These are phyloP conservation scores for Citrus cavaleriei DNA, from an alignment of 345 rosid species.

Conservation along the genomic window DNA sequence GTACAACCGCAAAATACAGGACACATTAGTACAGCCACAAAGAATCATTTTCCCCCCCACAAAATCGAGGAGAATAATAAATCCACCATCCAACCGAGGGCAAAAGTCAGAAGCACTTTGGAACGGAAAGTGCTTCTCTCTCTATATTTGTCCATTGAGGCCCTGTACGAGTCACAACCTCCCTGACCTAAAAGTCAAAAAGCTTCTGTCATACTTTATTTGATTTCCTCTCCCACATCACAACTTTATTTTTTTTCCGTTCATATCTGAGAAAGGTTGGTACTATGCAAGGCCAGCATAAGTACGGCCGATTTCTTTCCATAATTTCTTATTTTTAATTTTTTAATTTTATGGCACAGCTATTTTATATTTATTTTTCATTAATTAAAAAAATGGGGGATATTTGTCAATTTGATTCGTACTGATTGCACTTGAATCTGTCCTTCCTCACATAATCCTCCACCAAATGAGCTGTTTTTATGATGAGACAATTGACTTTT, in stretches of 20 bases:
- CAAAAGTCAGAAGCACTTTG: background rate
- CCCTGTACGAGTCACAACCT: conserved; percentile 16
- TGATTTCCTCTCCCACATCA: background rate
- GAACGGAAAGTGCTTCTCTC: background rate
- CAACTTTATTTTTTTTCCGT: background rate
- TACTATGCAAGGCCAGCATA: conserved; percentile 25
- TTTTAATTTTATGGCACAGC: background rate
- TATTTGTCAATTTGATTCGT: conserved; percentile 23
- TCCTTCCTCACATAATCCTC: conserved; percentile 46
- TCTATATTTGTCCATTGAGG: background rate
- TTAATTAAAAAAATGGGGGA: background rate
- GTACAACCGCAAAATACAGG: too few species aligned
- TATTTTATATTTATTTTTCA: background rate
- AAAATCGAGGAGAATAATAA: background rate
- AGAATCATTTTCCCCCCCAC: too few species aligned
- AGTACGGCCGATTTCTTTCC: conserved; percentile 31
- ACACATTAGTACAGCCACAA: too few species aligned
- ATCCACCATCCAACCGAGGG: background rate
- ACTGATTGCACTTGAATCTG: conserved; percentile 37
- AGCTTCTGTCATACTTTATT: background rate
- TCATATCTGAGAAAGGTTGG: conserved; percentile 40
- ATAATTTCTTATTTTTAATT: background rate
- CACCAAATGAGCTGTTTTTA: conserved; percentile 23
- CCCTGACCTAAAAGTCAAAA: background rate
- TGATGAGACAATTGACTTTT: conserved; percentile 5